phyloP scores from a whole-genome alignment of 1,284 basidiomycete genomes.

The Ceratobasidium sp. region DNA sequence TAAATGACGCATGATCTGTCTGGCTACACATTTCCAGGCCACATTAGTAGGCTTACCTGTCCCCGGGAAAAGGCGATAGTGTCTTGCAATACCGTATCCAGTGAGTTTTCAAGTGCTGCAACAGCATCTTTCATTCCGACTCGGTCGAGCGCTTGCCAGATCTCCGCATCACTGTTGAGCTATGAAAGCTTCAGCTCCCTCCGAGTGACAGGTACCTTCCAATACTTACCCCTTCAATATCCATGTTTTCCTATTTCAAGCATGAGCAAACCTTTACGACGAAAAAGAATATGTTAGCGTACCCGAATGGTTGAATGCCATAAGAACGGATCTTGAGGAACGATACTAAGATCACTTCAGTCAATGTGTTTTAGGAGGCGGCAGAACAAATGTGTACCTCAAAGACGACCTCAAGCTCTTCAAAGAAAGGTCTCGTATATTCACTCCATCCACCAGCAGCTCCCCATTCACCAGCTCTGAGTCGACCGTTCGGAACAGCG shows the following conservation, averaged over 20 bases:
- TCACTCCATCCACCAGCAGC: background rate
- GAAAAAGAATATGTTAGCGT: background rate
- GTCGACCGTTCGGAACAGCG: constrained; percentile 17
- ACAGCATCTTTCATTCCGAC: constrained; percentile 19
- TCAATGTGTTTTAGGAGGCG: too few relatives aligned
- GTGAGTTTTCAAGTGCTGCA: background rate
- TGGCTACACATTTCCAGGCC: background rate
- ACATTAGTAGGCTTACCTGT: background rate
- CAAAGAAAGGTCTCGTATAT: background rate
- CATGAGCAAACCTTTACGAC: background rate
- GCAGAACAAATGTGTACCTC: background rate
- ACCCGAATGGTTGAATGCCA: constrained; percentile 23
- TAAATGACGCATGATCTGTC: background rate
- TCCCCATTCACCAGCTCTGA: background rate
- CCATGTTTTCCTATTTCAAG: constrained; percentile 8
- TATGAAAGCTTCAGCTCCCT: background rate
- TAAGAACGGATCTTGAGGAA: constrained; percentile 25
- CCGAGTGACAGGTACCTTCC: background rate
- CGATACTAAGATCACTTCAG: background rate
- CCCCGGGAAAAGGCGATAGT: constrained; percentile 5
- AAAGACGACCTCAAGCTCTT: background rate
- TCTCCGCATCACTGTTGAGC: background rate
- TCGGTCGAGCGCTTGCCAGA: constrained; percentile 32
- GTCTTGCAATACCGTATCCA: constrained; percentile 16
- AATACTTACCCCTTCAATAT: constrained; percentile 16